Percentiles rank a stretch among this genome's conserved stretches.
Evolutionary conservation across 345 rosid genomes (phyloP).

Genomic region (Laguncularia racemosa): DNA sequence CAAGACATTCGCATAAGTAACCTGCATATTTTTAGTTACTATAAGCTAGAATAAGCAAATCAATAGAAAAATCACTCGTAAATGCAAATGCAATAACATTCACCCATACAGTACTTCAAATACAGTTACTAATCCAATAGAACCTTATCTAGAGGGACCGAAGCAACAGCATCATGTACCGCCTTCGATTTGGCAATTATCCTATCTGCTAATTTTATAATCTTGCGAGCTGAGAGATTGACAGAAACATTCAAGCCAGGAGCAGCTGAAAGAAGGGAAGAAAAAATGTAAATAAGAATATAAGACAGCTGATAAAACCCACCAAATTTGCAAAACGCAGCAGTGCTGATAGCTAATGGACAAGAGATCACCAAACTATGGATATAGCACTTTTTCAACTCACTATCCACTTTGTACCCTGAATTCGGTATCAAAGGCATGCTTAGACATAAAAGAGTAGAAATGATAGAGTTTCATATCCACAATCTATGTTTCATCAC

Average conservation of each 20-base stretch:
- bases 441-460: no score
- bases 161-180: slow-evolving; percentile 71
- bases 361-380: no score
- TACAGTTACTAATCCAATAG: neutral
- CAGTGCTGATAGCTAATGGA: no score
- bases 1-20: slow-evolving; percentile 58
- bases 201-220: slow-evolving; percentile 58
- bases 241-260: slow-evolving; percentile 54
- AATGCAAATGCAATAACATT: neutral
- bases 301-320: neutral
- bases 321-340: no score
- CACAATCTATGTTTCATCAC: no score
- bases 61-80: neutral
- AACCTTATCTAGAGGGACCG: slow-evolving; percentile 79
- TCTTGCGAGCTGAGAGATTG: slow-evolving; percentile 61
- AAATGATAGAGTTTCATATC: no score
- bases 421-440: no score
- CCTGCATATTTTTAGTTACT: slow-evolving; percentile 37
- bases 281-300: neutral
- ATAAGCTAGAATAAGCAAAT: neutral
- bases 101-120: neutral
- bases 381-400: no score
- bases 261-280: slow-evolving; percentile 41
- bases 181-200: slow-evolving; percentile 54
- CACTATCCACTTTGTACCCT: no score